Conservation (phyloP, 331 rosid species). For the Cucumis variabilis region DNA sequence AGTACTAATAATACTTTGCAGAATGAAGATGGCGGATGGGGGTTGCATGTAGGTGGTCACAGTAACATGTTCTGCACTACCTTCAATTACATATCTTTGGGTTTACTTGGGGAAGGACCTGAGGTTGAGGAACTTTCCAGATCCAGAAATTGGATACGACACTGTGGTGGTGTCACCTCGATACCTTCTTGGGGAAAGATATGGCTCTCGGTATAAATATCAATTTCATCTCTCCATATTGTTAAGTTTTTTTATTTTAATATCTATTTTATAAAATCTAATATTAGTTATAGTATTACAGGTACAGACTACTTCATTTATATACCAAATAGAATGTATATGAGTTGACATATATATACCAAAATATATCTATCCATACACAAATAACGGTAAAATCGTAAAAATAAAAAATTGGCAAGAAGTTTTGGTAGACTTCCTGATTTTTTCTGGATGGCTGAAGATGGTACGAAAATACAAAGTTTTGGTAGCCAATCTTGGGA, state of each 20-base stretch:
- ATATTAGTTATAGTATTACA: too few relatives aligned
- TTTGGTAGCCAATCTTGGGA: conserved; percentile 87
- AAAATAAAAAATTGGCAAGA: conserved; percentile 38
- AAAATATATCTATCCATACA: too few relatives aligned
- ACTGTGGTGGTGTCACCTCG: conserved; percentile 22
- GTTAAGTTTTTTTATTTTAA: too few relatives aligned
- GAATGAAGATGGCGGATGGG: conserved; percentile 38
- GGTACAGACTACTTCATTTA: too few relatives aligned
- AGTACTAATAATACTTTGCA: background rate
- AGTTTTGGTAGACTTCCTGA: conserved; percentile 68
- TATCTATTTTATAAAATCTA: too few relatives aligned
- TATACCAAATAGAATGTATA: too few relatives aligned
- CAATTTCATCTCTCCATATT: too few relatives aligned
- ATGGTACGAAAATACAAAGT: conserved; percentile 76
- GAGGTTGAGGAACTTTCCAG: background rate
- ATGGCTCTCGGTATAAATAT: conserved; percentile 29
- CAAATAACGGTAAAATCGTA: too few relatives aligned
- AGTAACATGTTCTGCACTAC: conserved; percentile 36
- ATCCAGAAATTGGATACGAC: conserved; percentile 19
- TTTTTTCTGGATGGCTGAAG: conserved; percentile 81
- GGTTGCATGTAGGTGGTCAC: conserved; percentile 31
- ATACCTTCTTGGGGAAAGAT: conserved; percentile 36
- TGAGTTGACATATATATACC: too few relatives aligned
- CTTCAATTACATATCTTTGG: conserved; percentile 29
- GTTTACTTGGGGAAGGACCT: conserved; percentile 30